These are phyloP conservation scores for Psilocybe subaeruginosa DNA, from an alignment of 768 basidiomycete genomes.

Conservation along the genomic window DNA sequence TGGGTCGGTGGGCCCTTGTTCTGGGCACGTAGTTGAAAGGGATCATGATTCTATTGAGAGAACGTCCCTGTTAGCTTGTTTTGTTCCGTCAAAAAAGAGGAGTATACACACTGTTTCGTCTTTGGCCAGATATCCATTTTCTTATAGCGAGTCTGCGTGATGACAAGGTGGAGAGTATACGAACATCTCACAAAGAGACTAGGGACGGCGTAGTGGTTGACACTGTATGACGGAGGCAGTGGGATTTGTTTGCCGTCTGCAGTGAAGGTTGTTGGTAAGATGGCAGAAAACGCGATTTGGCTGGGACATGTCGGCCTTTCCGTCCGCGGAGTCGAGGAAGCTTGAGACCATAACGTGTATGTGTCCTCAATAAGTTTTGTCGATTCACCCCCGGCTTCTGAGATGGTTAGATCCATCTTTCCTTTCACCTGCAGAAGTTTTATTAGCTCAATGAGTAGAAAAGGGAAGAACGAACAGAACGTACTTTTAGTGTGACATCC, in stretches of 20 bases:
- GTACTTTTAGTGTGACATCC: slow-evolving; percentile 49
- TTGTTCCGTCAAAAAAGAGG: neutral
- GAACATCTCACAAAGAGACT: slow-evolving; percentile 40
- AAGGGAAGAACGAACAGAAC: slow-evolving; percentile 11
- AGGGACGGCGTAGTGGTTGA: slow-evolving; percentile 33
- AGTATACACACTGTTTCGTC: slow-evolving; percentile 43
- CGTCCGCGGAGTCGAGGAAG: slow-evolving; percentile 7
- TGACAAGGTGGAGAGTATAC: slow-evolving; percentile 49
- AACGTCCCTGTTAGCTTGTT: slow-evolving; percentile 3
- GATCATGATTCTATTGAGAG: slow-evolving; percentile 42
- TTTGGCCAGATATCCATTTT: slow-evolving; percentile 48
- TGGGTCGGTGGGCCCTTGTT: slow-evolving; percentile 57
- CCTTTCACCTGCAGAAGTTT: slow-evolving; percentile 39
- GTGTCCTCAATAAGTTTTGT: slow-evolving; percentile 33
- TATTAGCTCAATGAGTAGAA: slow-evolving; percentile 1
- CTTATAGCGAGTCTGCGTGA: slow-evolving; percentile 39
- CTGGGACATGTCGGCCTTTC: slow-evolving; percentile 24
- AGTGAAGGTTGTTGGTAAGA: slow-evolving; percentile 49
- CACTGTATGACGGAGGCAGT: slow-evolving; percentile 54
- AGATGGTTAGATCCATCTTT: slow-evolving; percentile 39
- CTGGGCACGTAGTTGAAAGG: slow-evolving; percentile 58
- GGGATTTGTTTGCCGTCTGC: slow-evolving; percentile 33
- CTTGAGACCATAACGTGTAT: slow-evolving; percentile 38
- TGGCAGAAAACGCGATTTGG: slow-evolving; percentile 44
- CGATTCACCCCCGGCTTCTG: slow-evolving; percentile 39